Evolutionary conservation across 768 basidiomycete species (phyloP).

Genomic region (Trametes cinnabarina): DNA sequence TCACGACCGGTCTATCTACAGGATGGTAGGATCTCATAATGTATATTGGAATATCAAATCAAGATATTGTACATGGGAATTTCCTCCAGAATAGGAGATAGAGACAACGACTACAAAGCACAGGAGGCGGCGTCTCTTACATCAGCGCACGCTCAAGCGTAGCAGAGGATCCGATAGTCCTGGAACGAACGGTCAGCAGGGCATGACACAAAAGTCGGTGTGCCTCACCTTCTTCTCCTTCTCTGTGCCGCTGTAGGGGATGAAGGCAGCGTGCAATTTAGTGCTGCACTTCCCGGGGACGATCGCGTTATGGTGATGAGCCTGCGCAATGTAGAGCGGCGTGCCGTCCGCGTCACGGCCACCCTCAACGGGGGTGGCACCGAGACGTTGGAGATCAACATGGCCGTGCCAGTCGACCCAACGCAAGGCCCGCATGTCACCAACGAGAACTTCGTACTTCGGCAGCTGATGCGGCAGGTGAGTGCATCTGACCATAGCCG

Average conservation of each 20-base stretch:
- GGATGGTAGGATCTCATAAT: no score
- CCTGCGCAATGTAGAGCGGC: constrained; percentile 59
- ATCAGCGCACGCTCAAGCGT: constrained; percentile 18
- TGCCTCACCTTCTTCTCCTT: constrained; percentile 46
- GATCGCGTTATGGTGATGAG: constrained; percentile 46
- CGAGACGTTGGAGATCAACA: constrained; percentile 44
- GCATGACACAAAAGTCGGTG: not conserved
- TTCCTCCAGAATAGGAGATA: not conserved
- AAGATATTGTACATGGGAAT: not conserved
- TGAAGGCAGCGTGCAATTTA: constrained; percentile 51
- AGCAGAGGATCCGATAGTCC: constrained; percentile 45
- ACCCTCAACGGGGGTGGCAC: constrained; percentile 59
- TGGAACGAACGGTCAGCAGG: constrained; percentile 11
- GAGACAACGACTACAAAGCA: not conserved
- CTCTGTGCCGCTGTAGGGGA: constrained; percentile 53
- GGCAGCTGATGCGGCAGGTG: constrained; percentile 41
- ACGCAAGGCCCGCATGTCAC: constrained; percentile 50
- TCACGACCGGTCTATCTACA: no score
- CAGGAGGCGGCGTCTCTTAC: not conserved
- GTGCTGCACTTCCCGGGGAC: constrained; percentile 67
- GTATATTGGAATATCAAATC: no score
- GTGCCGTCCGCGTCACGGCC: constrained; percentile 64
- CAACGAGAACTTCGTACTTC: constrained; percentile 70
- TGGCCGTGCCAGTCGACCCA: constrained; percentile 55
- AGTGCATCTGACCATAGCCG: not conserved